phyloP scores from a whole-genome alignment of 73 alveolate genomes.

The Stentor coeruleus region DNA sequence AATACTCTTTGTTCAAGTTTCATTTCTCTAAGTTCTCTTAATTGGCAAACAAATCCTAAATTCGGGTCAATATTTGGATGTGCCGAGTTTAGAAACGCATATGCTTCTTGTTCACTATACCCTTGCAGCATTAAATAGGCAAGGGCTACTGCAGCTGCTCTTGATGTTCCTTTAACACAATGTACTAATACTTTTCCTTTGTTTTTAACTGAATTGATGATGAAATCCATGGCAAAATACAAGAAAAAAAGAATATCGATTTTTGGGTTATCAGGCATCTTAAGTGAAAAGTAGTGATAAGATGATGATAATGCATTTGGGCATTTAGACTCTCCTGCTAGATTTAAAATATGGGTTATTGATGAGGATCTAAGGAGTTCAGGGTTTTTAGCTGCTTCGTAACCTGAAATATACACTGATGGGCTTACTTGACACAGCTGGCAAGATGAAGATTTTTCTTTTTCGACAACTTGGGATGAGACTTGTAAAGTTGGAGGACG shows the following conservation, averaged over 20 bases:
- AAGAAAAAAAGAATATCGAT: conserved; percentile 10
- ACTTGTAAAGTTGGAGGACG: neutral
- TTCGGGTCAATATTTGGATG: conserved; percentile 4
- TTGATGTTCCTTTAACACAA: neutral
- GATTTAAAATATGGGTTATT: conserved; percentile 23
- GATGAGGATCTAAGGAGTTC: neutral
- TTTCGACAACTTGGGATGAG: neutral
- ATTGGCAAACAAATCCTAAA: conserved; percentile 22
- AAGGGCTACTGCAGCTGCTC: conserved; percentile 17
- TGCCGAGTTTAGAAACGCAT: neutral
- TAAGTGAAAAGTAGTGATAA: neutral
- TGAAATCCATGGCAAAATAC: conserved; percentile 1
- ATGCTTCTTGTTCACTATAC: neutral
- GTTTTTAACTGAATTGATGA: neutral
- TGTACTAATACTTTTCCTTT: conserved; percentile 12
- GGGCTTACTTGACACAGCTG: neutral
- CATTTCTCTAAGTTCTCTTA: neutral
- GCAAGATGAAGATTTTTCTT: neutral
- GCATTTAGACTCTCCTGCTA: conserved; percentile 16
- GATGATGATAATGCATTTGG: neutral
- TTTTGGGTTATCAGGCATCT: conserved; percentile 21
- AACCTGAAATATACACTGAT: conserved; percentile 22
- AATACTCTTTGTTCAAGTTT: neutral
- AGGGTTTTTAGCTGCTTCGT: conserved; percentile 21
- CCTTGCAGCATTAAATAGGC: conserved; percentile 16